Conservation (phyloP, 352 stramenopile species). For the Pythium sukuiense region DNA sequence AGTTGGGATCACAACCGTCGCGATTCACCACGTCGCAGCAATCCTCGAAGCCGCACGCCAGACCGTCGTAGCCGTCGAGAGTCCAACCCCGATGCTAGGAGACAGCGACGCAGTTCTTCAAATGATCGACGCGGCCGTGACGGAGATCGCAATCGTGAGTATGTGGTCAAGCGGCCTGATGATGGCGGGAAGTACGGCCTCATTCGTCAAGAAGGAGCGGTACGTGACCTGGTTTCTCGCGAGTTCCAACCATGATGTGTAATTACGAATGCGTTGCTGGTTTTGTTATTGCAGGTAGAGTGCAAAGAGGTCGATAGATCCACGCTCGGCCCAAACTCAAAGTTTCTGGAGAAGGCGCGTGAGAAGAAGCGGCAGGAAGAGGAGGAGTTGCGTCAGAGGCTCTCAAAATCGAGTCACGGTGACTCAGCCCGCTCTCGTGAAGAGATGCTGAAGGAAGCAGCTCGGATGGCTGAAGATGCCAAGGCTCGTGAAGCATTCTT, state of each 20-base stretch:
- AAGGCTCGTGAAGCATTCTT: slow-evolving; percentile 68
- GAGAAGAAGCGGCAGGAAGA: slow-evolving; percentile 70
- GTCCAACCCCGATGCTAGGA: background rate
- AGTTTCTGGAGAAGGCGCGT: slow-evolving; percentile 70
- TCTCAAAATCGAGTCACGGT: slow-evolving; percentile 42
- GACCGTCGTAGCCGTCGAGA: slow-evolving; percentile 11
- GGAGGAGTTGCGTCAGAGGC: slow-evolving; percentile 62
- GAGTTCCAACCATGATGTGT: background rate
- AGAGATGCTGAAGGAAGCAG: slow-evolving; percentile 59
- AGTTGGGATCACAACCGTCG: background rate
- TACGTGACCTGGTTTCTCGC: slow-evolving; percentile 5
- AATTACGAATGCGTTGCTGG: background rate
- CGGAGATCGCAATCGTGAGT: slow-evolving; percentile 15
- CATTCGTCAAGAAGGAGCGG: slow-evolving; percentile 52
- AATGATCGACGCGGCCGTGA: slow-evolving; percentile 1
- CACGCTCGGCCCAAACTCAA: slow-evolving; percentile 75
- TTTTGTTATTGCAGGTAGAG: slow-evolving; percentile 36
- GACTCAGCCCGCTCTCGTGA: slow-evolving; percentile 41
- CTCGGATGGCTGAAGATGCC: slow-evolving; percentile 77
- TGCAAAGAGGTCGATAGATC: slow-evolving; percentile 74
- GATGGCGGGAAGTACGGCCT: slow-evolving; percentile 65
- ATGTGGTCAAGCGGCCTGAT: slow-evolving; percentile 30
- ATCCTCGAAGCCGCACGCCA: slow-evolving; percentile 2
- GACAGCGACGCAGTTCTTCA: slow-evolving; percentile 7
- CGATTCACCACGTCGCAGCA: background rate